These are phyloP conservation scores for Vitis hybrid DNA, from an alignment of 177 flowering plant species.

Conservation along the genomic window DNA sequence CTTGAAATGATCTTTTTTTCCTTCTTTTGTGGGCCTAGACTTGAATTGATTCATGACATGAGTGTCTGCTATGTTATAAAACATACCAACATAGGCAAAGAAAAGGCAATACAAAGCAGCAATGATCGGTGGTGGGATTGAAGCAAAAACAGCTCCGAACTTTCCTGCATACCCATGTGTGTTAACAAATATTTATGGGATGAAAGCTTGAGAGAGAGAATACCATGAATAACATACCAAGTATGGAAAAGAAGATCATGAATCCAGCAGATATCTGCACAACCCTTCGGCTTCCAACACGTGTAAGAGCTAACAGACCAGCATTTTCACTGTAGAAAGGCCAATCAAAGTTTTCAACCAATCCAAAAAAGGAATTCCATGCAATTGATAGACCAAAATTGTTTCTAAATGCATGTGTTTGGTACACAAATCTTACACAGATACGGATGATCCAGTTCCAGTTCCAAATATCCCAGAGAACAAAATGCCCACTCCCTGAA, in stretches of 20 bases:
- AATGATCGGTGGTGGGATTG: constrained; percentile 68
- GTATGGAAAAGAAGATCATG: constrained; percentile 73
- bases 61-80: background rate
- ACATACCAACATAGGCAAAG: constrained; percentile 79
- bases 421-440: constrained; percentile 46
- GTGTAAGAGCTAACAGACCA: constrained; percentile 66
- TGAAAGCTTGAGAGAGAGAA: background rate
- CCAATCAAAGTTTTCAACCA: background rate
- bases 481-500: constrained; percentile 81
- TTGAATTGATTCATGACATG: background rate
- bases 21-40: background rate
- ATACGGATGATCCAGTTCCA: constrained; percentile 64
- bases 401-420: background rate
- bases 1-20: background rate
- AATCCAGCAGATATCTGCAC: constrained; percentile 73
- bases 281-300: constrained; percentile 72
- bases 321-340: constrained; percentile 45
- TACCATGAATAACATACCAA: constrained; percentile 35
- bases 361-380: background rate
- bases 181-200: background rate
- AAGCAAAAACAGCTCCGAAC: constrained; percentile 82
- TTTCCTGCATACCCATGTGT: constrained; percentile 41
- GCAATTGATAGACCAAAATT: background rate
- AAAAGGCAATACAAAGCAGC: constrained; percentile 70
- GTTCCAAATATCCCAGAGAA: constrained; percentile 73